These are phyloP conservation scores for Penicillium macrosclerotiorum DNA, from an alignment of 495 filamentous ascomycete species.

Conservation along the genomic window DNA sequence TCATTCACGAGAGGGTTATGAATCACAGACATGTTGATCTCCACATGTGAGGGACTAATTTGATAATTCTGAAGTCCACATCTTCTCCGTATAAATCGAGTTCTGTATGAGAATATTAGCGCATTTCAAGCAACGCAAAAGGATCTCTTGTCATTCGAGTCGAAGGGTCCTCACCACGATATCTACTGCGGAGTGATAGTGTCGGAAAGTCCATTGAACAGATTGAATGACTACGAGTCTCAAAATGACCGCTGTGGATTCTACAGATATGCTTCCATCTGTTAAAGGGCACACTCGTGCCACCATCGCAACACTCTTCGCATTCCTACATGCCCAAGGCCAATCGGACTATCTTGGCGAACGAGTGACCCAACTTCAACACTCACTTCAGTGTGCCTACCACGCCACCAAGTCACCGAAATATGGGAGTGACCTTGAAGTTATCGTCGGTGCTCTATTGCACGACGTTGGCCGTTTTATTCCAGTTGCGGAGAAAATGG, in stretches of 20 bases:
- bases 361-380: slow-evolving; percentile 40
- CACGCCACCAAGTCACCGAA: slow-evolving; percentile 24
- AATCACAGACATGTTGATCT: no score
- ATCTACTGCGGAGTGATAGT: no score
- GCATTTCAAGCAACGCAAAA: no score
- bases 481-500: slow-evolving; percentile 28
- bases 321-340: slow-evolving; percentile 24
- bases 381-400: slow-evolving; percentile 43
- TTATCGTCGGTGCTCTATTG: slow-evolving; percentile 36
- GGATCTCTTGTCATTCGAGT: no score
- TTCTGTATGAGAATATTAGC: no score
- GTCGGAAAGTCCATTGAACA: not conserved
- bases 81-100: no score
- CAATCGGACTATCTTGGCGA: slow-evolving; percentile 36
- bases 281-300: slow-evolving; percentile 10
- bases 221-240: slow-evolving; percentile 10
- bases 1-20: not conserved
- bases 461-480: slow-evolving; percentile 46
- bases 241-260: slow-evolving; percentile 4
- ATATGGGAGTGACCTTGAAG: slow-evolving; percentile 28
- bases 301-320: slow-evolving; percentile 23
- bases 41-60: no score
- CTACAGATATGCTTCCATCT: not conserved
- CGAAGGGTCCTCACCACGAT: no score
- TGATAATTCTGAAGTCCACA: no score